phyloP scores from a whole-genome alignment of 2,329 filamentous ascomycete genomes.

The Phymatotrichopsis omnivora region DNA sequence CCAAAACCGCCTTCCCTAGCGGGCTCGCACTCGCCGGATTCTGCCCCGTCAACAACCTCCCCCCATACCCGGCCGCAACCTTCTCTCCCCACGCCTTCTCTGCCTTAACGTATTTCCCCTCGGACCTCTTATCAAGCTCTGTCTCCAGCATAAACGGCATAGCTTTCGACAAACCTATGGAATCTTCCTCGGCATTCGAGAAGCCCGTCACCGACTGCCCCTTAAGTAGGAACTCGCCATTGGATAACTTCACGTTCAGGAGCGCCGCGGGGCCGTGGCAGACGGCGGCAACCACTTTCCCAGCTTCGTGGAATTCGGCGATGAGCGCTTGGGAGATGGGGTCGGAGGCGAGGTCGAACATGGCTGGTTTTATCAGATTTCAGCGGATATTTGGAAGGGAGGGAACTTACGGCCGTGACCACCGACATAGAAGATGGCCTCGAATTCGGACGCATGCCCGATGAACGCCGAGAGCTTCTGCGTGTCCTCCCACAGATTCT shows the following conservation, averaged over 20 bases:
- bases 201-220: slow-evolving; percentile 52
- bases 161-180: slow-evolving; percentile 34
- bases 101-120: slow-evolving; percentile 49
- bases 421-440: slow-evolving; percentile 52
- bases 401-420: slow-evolving; percentile 45
- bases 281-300: slow-evolving; percentile 55
- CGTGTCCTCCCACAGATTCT: slow-evolving; percentile 54
- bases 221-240: slow-evolving; percentile 46
- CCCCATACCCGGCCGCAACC: slow-evolving; percentile 25
- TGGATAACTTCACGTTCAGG: slow-evolving; percentile 44
- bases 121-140: slow-evolving; percentile 41
- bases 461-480: slow-evolving; percentile 47
- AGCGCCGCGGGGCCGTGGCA: slow-evolving; percentile 60
- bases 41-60: slow-evolving; percentile 29
- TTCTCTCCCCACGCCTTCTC: slow-evolving; percentile 37
- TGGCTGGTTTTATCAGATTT: slow-evolving; percentile 36
- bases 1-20: slow-evolving; percentile 21
- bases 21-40: slow-evolving; percentile 20
- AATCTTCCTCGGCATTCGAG: slow-evolving; percentile 47
- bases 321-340: slow-evolving; percentile 49
- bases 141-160: slow-evolving; percentile 55
- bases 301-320: slow-evolving; percentile 50
- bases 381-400: not conserved
- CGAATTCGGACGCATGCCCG: slow-evolving; percentile 51
- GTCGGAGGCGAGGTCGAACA: slow-evolving; percentile 56